Evolutionary conservation across 805 yeast species (phyloP), one percentile per base, ranked within the genome.

Genomic region (Yamadazyma nakazawae): DNA sequence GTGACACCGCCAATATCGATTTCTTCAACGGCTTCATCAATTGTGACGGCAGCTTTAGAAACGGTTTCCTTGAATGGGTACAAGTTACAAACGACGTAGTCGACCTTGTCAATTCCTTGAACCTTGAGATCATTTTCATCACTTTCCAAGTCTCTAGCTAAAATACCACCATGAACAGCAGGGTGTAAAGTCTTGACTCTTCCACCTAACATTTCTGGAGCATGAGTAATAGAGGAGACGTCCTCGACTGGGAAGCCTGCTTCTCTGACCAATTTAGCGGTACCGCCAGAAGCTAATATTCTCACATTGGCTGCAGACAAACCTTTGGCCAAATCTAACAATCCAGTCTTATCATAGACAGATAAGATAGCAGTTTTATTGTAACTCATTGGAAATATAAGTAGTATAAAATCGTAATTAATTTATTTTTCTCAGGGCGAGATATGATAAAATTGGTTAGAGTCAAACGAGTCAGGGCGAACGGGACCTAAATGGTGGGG

Each of bases 131-230:
- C 99, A 59, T 81, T 73, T 70, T 90, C 95, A 70, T 94, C 99
- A 54, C 86, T 76, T 58, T 87, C 96, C 66, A 89, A 79, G 72
- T 94, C 81, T 75, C 98, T 83, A 43, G 99, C 98, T 57, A 94
- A 79, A 61, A 94, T 94, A 68, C 96, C 96, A 60, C 96, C 99
- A 68, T 94, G 99, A 52, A 94, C 97, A 26, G 98, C 99, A 35
- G 99, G 99, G 67, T 94, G 99, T 60, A 94, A 78, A 50, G 99
- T 94, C 76, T 94, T 94, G 59, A 94, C 99, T 72, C 99, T 82
- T 54, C 99, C 99, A 53, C 97, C 96, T 57, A 94, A 78, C 96
- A 94, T 94, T 72, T 94, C 99, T 44, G 99, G 99, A 35, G 98
- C 98, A 63, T 94, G 96, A 32, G 99, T 94, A 66, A 94, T 89